phyloP scores from a whole-genome alignment of 495 filamentous ascomycete species.

The Talaromyces liani region DNA sequence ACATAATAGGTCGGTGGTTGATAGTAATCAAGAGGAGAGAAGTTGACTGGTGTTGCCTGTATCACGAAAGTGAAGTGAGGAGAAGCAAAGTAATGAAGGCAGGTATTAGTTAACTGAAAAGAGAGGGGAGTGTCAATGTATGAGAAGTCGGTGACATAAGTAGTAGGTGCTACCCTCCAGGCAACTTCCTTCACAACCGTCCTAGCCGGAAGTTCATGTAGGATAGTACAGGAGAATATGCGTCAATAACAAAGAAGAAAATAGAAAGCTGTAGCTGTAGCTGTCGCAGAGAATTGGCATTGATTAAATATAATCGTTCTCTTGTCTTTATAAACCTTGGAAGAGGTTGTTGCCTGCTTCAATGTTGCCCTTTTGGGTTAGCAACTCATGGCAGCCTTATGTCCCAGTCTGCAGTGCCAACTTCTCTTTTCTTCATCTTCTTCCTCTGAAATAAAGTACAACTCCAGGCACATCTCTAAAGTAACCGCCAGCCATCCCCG shows the following conservation, averaged over 20 bases:
- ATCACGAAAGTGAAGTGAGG: background rate
- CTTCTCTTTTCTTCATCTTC: background rate
- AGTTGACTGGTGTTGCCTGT: background rate
- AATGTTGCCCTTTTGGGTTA: background rate
- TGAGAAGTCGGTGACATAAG: background rate
- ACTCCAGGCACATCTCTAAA: background rate
- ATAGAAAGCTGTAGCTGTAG: background rate
- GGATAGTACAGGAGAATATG: background rate
- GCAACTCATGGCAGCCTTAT: background rate
- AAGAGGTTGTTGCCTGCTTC: background rate
- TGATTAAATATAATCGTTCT: background rate
- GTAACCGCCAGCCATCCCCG: background rate
- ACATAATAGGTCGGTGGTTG: background rate
- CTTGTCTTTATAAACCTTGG: background rate
- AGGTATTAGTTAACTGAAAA: background rate
- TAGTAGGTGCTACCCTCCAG: background rate
- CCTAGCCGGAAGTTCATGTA: background rate
- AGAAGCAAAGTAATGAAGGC: background rate
- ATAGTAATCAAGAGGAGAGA: background rate
- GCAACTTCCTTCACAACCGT: background rate
- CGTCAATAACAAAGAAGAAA: background rate
- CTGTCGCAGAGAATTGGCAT: background rate
- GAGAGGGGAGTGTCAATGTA: background rate
- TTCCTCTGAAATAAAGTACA: background rate
- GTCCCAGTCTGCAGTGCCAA: background rate